Percentiles rank a stretch among this genome's conserved stretches.
phyloP scores from a whole-genome alignment of 2,329 filamentous ascomycete genomes.

The Drechslera avenae region DNA sequence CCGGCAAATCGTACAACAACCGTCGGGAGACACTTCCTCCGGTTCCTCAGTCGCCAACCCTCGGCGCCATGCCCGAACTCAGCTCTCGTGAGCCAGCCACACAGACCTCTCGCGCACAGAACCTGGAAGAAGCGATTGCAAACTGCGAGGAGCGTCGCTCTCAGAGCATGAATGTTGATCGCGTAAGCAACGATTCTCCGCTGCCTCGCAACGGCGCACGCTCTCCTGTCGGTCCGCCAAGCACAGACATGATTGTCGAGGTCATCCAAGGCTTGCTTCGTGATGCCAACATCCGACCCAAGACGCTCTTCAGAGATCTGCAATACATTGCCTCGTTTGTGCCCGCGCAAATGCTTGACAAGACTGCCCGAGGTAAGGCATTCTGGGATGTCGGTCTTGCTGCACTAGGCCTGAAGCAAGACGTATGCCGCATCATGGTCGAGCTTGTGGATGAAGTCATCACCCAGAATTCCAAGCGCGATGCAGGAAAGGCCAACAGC shows the following conservation, averaged over 20 bases:
- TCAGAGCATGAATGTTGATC: slow-evolving; percentile 56
- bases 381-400: slow-evolving; percentile 92
- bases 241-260: slow-evolving; percentile 52
- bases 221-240: slow-evolving; percentile 47
- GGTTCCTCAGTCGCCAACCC: slow-evolving; percentile 53
- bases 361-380: slow-evolving; percentile 69
- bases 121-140: slow-evolving; percentile 70
- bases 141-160: slow-evolving; percentile 72
- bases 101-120: slow-evolving; percentile 51
- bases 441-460: slow-evolving; percentile 73
- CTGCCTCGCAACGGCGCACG: slow-evolving; percentile 41
- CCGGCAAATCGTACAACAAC: slow-evolving; percentile 52
- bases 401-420: slow-evolving; percentile 84
- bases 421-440: slow-evolving; percentile 84
- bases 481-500: slow-evolving; percentile 39
- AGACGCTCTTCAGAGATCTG: slow-evolving; percentile 56
- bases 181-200: slow-evolving; percentile 47
- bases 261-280: slow-evolving; percentile 53
- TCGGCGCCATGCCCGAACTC: slow-evolving; percentile 52
- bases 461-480: slow-evolving; percentile 69
- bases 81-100: slow-evolving; percentile 52
- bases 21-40: slow-evolving; percentile 49
- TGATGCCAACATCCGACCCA: slow-evolving; percentile 52
- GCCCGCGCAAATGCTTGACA: slow-evolving; percentile 62
- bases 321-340: slow-evolving; percentile 66